Conservation (phyloP, 352 stramenopile genomes). For the Globisporangium megalacanthum region DNA sequence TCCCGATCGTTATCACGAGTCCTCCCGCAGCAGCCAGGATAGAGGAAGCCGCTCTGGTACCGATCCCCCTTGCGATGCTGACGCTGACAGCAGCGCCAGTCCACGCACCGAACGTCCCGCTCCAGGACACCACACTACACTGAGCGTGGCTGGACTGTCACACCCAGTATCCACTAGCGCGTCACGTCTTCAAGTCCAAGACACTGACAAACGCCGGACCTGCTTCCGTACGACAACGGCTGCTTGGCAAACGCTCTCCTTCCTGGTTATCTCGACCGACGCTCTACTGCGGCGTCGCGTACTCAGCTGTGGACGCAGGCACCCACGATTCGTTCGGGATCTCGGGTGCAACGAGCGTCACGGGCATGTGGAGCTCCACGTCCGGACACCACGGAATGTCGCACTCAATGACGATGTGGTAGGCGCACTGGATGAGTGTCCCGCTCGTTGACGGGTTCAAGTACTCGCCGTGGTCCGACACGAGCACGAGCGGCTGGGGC, state of each 20-base stretch:
- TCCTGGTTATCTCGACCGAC: no score
- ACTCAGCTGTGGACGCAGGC: slow-evolving; percentile 14
- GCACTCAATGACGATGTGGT: slow-evolving; percentile 60
- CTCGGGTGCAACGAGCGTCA: slow-evolving; percentile 44
- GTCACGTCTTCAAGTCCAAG: no score
- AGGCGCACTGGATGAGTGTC: slow-evolving; percentile 43
- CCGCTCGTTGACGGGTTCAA: slow-evolving; percentile 46
- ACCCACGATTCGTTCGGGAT: slow-evolving; percentile 25
- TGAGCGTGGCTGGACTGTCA: slow-evolving; percentile 12
- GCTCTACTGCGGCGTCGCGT: slow-evolving; percentile 1
- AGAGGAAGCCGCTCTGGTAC: background rate
- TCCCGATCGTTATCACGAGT: slow-evolving; percentile 16
- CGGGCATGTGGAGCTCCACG: slow-evolving; percentile 44
- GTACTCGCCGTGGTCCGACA: slow-evolving; percentile 18
- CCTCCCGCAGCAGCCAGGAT: background rate
- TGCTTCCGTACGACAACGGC: no score
- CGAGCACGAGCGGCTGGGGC: slow-evolving; percentile 41
- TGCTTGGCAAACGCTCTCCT: no score
- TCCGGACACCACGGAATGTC: slow-evolving; percentile 65
- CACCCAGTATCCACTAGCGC: background rate
- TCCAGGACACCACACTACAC: background rate
- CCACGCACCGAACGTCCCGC: background rate
- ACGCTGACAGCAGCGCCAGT: background rate
- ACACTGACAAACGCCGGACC: no score
- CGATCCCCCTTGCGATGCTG: background rate